Percentiles rank a stretch among this genome's conserved stretches.
phyloP scores from a whole-genome alignment of 139 green algal species.

The Tetraselmis striata region DNA sequence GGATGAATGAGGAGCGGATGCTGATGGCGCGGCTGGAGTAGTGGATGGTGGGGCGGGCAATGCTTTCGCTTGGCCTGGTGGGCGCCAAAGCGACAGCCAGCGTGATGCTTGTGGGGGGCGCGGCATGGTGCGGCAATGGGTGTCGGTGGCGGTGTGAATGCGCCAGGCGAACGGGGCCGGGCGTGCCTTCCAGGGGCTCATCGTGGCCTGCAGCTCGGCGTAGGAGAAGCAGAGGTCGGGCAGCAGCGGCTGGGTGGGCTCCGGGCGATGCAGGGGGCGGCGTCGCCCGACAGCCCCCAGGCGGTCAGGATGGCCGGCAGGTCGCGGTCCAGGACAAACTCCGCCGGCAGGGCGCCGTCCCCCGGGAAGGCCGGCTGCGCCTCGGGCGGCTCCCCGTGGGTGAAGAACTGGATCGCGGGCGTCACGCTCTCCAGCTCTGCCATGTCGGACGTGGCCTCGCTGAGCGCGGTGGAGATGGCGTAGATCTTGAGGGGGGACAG shows the following conservation, averaged over 20 bases:
- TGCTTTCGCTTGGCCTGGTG: no score
- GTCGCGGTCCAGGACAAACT: not conserved
- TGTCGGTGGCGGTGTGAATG: no score
- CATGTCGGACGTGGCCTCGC: not conserved
- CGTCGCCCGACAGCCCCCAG: not conserved
- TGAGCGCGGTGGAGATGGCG: not conserved
- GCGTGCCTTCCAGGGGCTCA: no score
- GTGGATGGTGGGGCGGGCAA: no score
- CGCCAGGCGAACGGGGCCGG: no score
- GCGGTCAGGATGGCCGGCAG: not conserved
- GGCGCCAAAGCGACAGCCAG: no score
- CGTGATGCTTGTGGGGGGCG: no score
- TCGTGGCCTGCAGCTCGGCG: not conserved
- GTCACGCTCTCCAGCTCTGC: not conserved
- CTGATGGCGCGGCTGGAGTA: no score
- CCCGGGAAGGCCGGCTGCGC: no score
- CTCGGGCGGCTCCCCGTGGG: not conserved
- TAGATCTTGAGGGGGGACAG: not conserved
- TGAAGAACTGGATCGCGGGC: not conserved
- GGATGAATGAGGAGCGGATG: no score
- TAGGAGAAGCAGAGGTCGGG: not conserved
- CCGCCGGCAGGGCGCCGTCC: not conserved
- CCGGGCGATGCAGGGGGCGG: not conserved
- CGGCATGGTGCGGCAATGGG: no score
- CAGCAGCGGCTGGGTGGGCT: not conserved